phyloP scores from a whole-genome alignment of 1,284 basidiomycete genomes.

The Megacollybia platyphylla region DNA sequence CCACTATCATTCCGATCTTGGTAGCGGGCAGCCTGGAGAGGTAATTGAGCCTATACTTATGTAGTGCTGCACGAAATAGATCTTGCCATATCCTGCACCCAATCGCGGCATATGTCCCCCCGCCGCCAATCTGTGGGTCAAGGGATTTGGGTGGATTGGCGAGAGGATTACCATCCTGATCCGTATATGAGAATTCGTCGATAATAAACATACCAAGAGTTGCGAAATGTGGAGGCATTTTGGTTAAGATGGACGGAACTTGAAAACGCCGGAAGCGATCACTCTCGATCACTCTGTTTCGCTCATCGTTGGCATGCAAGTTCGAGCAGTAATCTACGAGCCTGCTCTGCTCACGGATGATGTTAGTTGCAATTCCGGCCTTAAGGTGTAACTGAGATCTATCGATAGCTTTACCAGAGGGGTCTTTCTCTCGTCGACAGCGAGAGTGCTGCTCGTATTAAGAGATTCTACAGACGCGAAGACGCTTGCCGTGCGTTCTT shows the following conservation, averaged over 20 bases:
- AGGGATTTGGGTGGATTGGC: conserved; percentile 23
- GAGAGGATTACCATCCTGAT: conserved; percentile 34
- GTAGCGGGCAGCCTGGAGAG: conserved; percentile 45
- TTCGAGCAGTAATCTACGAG: conserved; percentile 42
- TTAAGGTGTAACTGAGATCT: background rate
- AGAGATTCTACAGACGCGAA: conserved; percentile 52
- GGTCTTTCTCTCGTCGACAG: conserved; percentile 44
- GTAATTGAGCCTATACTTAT: conserved; percentile 1
- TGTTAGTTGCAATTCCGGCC: conserved; percentile 21
- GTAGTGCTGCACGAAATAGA: background rate
- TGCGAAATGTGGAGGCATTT: conserved; percentile 24
- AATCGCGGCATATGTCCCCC: conserved; percentile 70
- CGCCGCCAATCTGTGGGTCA: conserved; percentile 75
- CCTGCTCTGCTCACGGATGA: conserved; percentile 35
- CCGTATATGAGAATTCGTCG: conserved; percentile 62
- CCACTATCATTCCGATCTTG: conserved; percentile 72
- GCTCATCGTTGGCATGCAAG: conserved; percentile 27
- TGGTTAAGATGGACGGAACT: background rate
- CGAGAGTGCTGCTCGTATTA: conserved; percentile 38
- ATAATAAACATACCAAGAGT: conserved; percentile 86
- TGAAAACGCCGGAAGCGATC: background rate
- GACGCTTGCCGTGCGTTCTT: conserved; percentile 56
- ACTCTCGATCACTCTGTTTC: background rate
- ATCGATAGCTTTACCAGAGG: conserved; percentile 41
- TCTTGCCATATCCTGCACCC: conserved; percentile 67